Evolutionary conservation across 371 early-diverging fungal genomes (phyloP), one percentile per base, ranked within the genome.

Genomic region (Batkoa obscura): DNA sequence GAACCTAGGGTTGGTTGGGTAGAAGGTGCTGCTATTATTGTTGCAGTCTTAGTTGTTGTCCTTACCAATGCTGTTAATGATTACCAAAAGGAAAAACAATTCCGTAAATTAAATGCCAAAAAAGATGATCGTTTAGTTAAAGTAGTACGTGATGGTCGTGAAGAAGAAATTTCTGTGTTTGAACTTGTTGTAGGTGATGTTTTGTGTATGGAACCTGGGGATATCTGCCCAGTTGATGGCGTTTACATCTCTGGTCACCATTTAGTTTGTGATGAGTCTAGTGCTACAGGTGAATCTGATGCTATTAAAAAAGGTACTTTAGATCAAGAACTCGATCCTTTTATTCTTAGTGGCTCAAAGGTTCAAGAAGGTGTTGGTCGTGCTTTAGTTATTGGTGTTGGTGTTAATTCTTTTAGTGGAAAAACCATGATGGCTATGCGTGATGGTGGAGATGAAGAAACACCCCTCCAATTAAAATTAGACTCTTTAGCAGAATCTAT

Each of bases 271-370:
- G 95, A 95, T 65, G 94, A 95, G 62, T 84, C 85, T 31, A 82
- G 89, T 47, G 83, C 87, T 37, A 92, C 92, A 0, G 95, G 95
- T 64, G 95, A 95, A 72, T 78, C 87, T 1, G 87, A 92, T 57
- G 79, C 86, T 0, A 79, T 93, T 68, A 79, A 78, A 60, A 87
- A 71, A 1, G 57, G 62, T 68, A 65, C 52, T 43, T 63, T 55
- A 13, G 65, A 66, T 1, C 58, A 55, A 5, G 36, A 41, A 1
- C 59, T 64, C 2, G 84, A 86, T 59, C 77, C 76, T 30, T 83
- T 87, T 57, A 68, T 87, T 33, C 70, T 85, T 33, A 76, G 78
- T 50, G 88, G 88, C 2, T 71, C 76, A 49, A 82, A 80, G 57
- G 79, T 90, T 0, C 59, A 76, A 9, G 86, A 88, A 62, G 91